Base-by-base conservation (phyloP, 768 basidiomycete species). In the Galerina sulciceps region DNA sequence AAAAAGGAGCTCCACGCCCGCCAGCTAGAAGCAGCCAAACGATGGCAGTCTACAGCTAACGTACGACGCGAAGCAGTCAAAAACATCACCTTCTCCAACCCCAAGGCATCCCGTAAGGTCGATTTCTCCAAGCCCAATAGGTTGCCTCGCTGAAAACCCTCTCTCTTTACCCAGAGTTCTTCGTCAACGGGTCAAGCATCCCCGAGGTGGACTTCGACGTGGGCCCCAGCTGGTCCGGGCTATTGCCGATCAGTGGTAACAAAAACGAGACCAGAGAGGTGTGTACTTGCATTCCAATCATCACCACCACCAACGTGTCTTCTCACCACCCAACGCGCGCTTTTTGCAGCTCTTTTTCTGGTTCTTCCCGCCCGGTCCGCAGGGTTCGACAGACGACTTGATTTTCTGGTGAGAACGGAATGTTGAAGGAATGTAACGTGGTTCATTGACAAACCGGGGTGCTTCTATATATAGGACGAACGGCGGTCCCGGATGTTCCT, bases 401-500 rank as follows among this genome's bases (percentile, higher is more conserved):
- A 87, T 91, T 34, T 89, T 91, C 71, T 91, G 90, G 90, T 87
- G 63, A 48, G 74, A 48, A 31, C 41, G 49, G 31, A 35, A 31
- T 4, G 4, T n/a, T 2, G 20, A 46, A 46, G 37, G 6, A 13
- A 13, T 51, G 37, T 51, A 38, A 20, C 48, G 18, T 37, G 18
- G 38, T 50, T 44, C 14, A 15, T 54, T 58, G 40, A 31, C 15
- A 17, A 15, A 17, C 46, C 20, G 23, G 36, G n/a, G 48, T 49
- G 22, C 49, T 26, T 49, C 52, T 54, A 57, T 58, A 53, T 55
- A 56, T 65, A 90, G 88, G 89, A 89, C 86, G 4, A 91, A 90
- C 62, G 90, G 90, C n/a, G 89, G 90, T 1, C 90, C 90, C 0
- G 89, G 90, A 26, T 91, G 90, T 65, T 90, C 88, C 10, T 88